These are phyloP conservation scores for Xylaria intraflava DNA, from an alignment of 495 filamentous ascomycete species.

Conservation along the genomic window DNA sequence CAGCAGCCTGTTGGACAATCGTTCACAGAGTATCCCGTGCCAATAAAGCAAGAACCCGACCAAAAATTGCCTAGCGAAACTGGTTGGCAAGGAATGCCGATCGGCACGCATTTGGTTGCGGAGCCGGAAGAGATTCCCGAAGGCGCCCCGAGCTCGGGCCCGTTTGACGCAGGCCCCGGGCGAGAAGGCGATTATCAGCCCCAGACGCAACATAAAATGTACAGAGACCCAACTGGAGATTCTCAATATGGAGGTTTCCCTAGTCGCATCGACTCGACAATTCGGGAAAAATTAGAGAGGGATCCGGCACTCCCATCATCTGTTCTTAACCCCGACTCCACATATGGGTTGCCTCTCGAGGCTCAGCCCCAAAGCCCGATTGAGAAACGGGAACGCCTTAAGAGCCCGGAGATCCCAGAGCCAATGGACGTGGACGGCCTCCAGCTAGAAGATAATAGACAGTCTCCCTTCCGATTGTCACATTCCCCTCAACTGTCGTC, in stretches of 20 bases:
- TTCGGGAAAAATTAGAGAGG: slow-evolving; percentile 24
- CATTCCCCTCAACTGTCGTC: slow-evolving; percentile 25
- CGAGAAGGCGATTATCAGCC: slow-evolving; percentile 11
- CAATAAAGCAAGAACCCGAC: slow-evolving; percentile 17
- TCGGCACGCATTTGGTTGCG: slow-evolving; percentile 11
- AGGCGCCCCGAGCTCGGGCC: background rate
- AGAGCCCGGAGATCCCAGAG: slow-evolving; percentile 29
- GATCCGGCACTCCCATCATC: slow-evolving; percentile 26
- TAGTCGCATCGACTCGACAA: slow-evolving; percentile 16
- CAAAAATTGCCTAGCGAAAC: slow-evolving; percentile 6
- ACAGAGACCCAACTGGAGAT: slow-evolving; percentile 15
- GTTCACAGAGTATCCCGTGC: slow-evolving; percentile 10
- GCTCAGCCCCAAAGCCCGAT: slow-evolving; percentile 27
- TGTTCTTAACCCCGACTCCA: slow-evolving; percentile 21
- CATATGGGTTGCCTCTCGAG: slow-evolving; percentile 24
- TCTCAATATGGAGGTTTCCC: slow-evolving; percentile 21
- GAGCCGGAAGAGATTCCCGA: slow-evolving; percentile 25
- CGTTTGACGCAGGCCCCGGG: background rate
- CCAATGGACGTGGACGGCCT: slow-evolving; percentile 23
- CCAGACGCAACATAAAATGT: slow-evolving; percentile 13
- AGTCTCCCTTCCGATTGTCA: slow-evolving; percentile 17
- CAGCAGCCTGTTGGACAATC: slow-evolving; percentile 18
- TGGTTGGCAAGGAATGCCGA: background rate
- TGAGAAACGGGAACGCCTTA: slow-evolving; percentile 25
- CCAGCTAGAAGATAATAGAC: slow-evolving; percentile 12